Evolutionary conservation across 768 basidiomycete genomes (phyloP), one percentile per base, ranked within the genome.

Genomic region (Trametes sanguinea): DNA sequence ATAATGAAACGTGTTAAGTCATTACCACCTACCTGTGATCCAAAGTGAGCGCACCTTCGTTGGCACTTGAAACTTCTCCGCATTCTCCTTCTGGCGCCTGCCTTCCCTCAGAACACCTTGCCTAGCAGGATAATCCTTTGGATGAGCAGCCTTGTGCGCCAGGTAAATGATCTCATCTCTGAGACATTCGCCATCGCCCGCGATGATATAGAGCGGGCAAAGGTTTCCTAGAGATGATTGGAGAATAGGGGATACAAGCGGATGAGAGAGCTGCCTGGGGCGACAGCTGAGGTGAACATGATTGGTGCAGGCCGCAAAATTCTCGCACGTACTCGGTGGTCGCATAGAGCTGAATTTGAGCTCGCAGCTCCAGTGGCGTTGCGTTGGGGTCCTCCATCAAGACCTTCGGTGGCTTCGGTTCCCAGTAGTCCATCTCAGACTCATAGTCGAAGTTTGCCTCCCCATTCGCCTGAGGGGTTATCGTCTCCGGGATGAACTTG

Each of bases 61-160:
- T 0, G 85, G 83, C 9, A 66, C 77, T 14, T 76, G 81, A 69
- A 79, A 86, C 54, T 77, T 81, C 50, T 79, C 73, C 0, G 71
- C 76, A 60, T 86, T 85, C 57, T 81, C 81, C 62, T 74, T 74
- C 72, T 85, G 85, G n/a, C 85, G 71, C 17, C 64, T 64, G 5
- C 74, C 76, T 11, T 78, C 76, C 16, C 75, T 71, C 13, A 86
- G 73, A 2, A 86, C 76, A 22, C 85, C 84, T 13, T 80, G 72
- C 29, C 87, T 77, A 1, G 84, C 74, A 1, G 89, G 89, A 68
- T 85, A 91, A 33, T 81, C 70, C 0, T 80, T 76, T 0, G 91
- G 92, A 68, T 87, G 76, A 1, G 92, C 90, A 4, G 91, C 90
- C 65, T 89, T 88, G 71, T 94, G 92, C 0, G 92, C 90, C 62